A percentile compares a stretch with the other conserved stretches of the same genome.
phyloP scores from a whole-genome alignment of 176 grass and related monocot species.

The Carex pumila region DNA sequence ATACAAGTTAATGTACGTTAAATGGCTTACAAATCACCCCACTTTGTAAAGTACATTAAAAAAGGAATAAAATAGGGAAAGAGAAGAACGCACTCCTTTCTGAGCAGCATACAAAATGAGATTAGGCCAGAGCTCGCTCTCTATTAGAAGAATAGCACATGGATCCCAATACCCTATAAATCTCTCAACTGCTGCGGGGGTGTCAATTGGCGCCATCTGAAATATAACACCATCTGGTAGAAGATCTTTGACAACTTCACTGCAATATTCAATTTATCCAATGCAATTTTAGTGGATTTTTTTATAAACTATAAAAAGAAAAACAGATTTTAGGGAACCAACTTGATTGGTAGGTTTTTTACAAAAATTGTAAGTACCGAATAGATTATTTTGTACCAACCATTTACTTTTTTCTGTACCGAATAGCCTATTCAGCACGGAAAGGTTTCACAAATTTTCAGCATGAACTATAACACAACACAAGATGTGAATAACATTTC shows the following conservation, averaged over 20 bases:
- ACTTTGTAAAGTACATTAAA: background rate
- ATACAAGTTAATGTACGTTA: background rate
- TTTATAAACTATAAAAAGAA: too few species aligned
- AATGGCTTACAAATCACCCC: background rate
- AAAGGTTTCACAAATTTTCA: too few species aligned
- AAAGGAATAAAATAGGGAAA: background rate
- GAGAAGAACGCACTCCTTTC: constrained; percentile 42
- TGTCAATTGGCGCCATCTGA: constrained; percentile 94
- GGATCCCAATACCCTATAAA: constrained; percentile 84
- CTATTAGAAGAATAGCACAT: constrained; percentile 64
- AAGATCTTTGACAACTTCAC: constrained; percentile 70
- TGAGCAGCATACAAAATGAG: constrained; percentile 70
- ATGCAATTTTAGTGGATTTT: background rate
- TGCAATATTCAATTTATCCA: constrained; percentile 20
- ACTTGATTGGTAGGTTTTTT: too few species aligned
- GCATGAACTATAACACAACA: too few species aligned
- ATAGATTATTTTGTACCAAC: too few species aligned
- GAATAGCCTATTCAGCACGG: too few species aligned
- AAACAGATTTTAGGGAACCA: too few species aligned
- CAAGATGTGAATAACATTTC: too few species aligned
- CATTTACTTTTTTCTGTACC: too few species aligned
- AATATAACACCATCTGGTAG: constrained; percentile 69
- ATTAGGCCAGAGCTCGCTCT: constrained; percentile 96
- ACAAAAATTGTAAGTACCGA: too few species aligned
- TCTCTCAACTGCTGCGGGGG: constrained; percentile 41